Evolutionary conservation across 2,329 filamentous ascomycete species (phyloP).

Genomic region (Diaporthe citri): DNA sequence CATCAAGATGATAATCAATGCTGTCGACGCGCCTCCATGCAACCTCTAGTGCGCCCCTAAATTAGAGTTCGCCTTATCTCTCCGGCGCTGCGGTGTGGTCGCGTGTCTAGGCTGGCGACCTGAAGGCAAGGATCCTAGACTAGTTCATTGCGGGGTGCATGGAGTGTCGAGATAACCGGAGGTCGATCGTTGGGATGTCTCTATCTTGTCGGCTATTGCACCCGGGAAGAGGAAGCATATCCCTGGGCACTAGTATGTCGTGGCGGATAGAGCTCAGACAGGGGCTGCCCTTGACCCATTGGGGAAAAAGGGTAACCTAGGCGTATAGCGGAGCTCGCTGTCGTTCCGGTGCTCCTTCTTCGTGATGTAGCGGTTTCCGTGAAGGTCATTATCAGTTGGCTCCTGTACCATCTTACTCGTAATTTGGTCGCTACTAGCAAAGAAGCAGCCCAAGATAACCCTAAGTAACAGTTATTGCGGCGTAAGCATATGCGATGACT

Average conservation of each 20-base stretch:
- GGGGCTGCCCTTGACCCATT: background rate
- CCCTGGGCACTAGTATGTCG: background rate
- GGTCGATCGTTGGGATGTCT: background rate
- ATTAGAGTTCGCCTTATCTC: conserved; percentile 19
- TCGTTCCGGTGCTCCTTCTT: background rate
- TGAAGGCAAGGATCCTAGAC: background rate
- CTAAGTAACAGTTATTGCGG: background rate
- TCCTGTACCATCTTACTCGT: background rate
- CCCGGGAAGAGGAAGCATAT: background rate
- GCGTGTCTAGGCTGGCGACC: background rate
- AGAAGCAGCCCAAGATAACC: background rate
- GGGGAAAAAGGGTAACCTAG: background rate
- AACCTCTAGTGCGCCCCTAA: background rate
- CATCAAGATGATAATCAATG: background rate
- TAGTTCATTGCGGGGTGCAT: conserved; percentile 1
- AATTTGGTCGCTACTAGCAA: background rate
- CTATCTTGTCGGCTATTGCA: conserved; percentile 11
- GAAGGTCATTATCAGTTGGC: background rate
- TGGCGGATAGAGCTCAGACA: background rate
- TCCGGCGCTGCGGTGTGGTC: background rate
- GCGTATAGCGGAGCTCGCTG: background rate
- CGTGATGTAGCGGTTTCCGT: background rate
- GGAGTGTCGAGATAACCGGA: conserved; percentile 15
- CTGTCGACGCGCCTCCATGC: background rate
- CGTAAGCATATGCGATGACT: background rate